phyloP scores from a whole-genome alignment of 2,329 filamentous ascomycete genomes.

The Harringtonia aguacate region DNA sequence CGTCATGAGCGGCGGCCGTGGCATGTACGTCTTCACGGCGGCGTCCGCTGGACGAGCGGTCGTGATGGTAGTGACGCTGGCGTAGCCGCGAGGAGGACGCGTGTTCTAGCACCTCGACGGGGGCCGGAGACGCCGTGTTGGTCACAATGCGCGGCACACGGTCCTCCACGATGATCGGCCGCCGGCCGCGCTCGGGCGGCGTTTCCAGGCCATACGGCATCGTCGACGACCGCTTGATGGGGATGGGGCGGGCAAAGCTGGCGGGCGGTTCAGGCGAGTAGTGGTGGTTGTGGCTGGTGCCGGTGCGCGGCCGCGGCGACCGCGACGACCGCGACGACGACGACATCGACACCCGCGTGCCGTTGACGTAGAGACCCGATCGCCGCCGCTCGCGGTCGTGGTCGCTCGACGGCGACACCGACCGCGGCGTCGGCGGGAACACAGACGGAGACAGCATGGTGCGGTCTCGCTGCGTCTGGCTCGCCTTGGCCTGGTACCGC shows the following conservation, averaged over 20 bases:
- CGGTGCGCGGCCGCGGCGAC: not conserved
- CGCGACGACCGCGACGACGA: not conserved
- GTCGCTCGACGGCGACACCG: conserved; percentile 7
- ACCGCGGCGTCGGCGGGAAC: conserved; percentile 1
- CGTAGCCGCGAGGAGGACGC: conserved; percentile 6
- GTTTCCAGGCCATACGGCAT: conserved; percentile 11
- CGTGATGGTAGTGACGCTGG: conserved; percentile 2
- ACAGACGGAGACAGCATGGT: not conserved
- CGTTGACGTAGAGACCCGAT: conserved; percentile 16
- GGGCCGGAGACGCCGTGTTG: conserved; percentile 1
- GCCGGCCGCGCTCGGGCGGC: conserved; percentile 10
- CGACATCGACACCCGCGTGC: conserved; percentile 9
- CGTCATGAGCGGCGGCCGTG: not conserved
- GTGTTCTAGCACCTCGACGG: conserved; percentile 10
- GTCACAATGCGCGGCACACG: conserved; percentile 5
- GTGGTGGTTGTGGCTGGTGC: not conserved
- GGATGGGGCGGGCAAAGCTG: conserved; percentile 9
- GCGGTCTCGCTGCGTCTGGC: conserved; percentile 1
- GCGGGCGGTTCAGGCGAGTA: conserved; percentile 8
- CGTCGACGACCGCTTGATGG: conserved; percentile 17
- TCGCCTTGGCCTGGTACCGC: conserved; percentile 5
- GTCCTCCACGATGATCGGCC: conserved; percentile 14
- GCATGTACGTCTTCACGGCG: not conserved
- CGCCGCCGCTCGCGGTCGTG: conserved; percentile 12
- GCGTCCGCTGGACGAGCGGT: conserved; percentile 1